These are phyloP conservation scores for Aspergillus campestris DNA, from an alignment of 495 filamentous ascomycete species.

Conservation along the genomic window DNA sequence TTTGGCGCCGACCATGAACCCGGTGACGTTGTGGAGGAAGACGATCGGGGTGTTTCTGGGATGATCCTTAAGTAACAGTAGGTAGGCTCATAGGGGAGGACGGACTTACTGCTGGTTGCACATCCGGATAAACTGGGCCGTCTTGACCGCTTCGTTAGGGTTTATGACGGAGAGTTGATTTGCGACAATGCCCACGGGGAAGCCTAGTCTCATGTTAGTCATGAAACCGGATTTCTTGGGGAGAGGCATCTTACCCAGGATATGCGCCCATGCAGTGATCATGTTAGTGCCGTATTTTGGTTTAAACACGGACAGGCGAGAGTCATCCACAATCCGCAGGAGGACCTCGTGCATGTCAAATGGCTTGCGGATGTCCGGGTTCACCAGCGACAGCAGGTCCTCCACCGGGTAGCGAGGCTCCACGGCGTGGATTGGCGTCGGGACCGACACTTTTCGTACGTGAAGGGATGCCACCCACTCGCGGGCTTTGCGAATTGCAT, in stretches of 20 bases:
- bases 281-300: conserved; percentile 23
- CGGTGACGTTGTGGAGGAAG: conserved; percentile 29
- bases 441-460: background rate
- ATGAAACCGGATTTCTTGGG: background rate
- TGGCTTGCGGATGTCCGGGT: conserved; percentile 24
- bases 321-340: conserved; percentile 22
- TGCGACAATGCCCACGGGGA: conserved; percentile 23
- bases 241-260: conserved; percentile 15
- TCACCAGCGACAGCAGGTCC: conserved; percentile 17
- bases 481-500: conserved; percentile 23
- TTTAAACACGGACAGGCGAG: conserved; percentile 20
- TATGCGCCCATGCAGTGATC: conserved; percentile 21
- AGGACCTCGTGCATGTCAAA: conserved; percentile 26
- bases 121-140: conserved; percentile 21
- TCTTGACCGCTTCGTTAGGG: conserved; percentile 21
- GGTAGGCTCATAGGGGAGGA: background rate
- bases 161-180: conserved; percentile 24
- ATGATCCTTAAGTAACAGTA: background rate
- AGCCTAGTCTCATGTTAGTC: conserved; percentile 6
- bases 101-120: conserved; percentile 21
- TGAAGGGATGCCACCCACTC: conserved; percentile 22
- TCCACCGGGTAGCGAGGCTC: conserved; percentile 15
- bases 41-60: conserved; percentile 17
- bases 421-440: conserved; percentile 1
- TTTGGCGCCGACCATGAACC: conserved; percentile 28